These are phyloP conservation scores for Fusarium armeniacum DNA, from an alignment of 2,329 filamentous ascomycete genomes.

Conservation along the genomic window DNA sequence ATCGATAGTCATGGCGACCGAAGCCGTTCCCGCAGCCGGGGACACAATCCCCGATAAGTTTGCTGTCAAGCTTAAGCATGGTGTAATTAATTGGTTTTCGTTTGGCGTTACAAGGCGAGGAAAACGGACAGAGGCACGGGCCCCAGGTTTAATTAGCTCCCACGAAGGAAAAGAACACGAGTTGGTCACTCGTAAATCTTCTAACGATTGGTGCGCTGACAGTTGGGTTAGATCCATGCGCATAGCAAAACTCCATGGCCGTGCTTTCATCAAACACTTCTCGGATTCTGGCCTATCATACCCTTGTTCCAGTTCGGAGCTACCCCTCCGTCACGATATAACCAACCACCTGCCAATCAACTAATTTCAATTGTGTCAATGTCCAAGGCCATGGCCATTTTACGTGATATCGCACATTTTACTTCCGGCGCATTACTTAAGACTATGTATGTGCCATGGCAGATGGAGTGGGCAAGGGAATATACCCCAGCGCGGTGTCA, in stretches of 20 bases:
- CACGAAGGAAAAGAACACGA: conserved; percentile 35
- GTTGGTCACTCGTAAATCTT: conserved; percentile 40
- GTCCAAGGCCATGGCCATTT: conserved; percentile 14
- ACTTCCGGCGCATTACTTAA: conserved; percentile 20
- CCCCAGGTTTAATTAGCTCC: conserved; percentile 40
- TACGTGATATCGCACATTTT: conserved; percentile 28
- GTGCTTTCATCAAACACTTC: conserved; percentile 23
- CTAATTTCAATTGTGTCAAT: conserved; percentile 19
- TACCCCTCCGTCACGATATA: conserved; percentile 29
- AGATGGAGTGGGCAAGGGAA: conserved; percentile 10
- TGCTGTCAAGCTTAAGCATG: conserved; percentile 3
- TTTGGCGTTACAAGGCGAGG: conserved; percentile 43
- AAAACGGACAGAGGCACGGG: conserved; percentile 19
- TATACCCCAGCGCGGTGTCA: conserved; percentile 10
- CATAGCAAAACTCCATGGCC: conserved; percentile 27
- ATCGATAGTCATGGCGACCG: conserved; percentile 60
- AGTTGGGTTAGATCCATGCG: conserved; percentile 41
- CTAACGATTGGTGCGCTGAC: conserved; percentile 44
- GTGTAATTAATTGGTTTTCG: conserved; percentile 38
- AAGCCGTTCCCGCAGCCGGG: conserved; percentile 58
- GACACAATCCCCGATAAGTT: conserved; percentile 54
- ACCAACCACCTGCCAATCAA: conserved; percentile 21
- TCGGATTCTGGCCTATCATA: conserved; percentile 26
- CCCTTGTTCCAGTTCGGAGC: conserved; percentile 32
- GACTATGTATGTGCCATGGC: conserved; percentile 16